A percentile compares a stretch with the other conserved stretches of the same genome.
Conservation (phyloP, 108 stramenopile species). For the Skeletonema potamos region DNA sequence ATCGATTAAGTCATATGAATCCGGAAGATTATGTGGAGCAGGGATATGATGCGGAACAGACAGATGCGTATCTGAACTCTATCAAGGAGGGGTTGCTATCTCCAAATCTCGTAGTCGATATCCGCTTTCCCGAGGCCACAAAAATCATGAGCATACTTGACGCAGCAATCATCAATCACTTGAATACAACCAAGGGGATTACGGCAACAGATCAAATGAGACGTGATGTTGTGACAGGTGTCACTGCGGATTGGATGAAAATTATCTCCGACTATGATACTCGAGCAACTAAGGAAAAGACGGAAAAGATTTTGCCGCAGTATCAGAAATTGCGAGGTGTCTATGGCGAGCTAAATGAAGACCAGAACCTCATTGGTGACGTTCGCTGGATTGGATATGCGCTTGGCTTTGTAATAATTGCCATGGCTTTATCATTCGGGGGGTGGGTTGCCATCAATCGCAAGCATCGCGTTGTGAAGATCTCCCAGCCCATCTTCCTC, state of each 20-base stretch:
- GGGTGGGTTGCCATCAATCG: slow-evolving; percentile 1
- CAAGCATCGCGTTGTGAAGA: slow-evolving; percentile 2
- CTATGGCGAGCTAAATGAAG: neutral
- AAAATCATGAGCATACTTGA: slow-evolving; percentile 30
- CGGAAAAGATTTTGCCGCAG: neutral
- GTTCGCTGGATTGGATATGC: slow-evolving; percentile 4
- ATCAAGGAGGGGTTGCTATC: slow-evolving; percentile 26
- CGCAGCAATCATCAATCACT: slow-evolving; percentile 16
- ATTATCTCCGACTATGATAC: neutral
- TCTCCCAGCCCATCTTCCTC: slow-evolving; percentile 58
- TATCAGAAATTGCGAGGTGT: slow-evolving; percentile 2
- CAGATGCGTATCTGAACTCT: slow-evolving; percentile 37
- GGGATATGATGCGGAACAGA: slow-evolving; percentile 11
- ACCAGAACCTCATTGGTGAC: neutral
- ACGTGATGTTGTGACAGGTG: neutral
- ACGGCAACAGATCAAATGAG: neutral
- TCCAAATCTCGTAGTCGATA: slow-evolving; percentile 43
- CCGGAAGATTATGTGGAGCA: slow-evolving; percentile 25
- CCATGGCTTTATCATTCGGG: neutral
- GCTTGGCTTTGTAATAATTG: neutral
- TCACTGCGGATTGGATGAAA: neutral
- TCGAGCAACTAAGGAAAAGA: neutral
- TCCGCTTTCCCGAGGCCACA: slow-evolving; percentile 33
- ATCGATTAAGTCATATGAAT: slow-evolving; percentile 30
- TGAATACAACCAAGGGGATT: neutral